Conservation (phyloP, 306 rosid genomes). For the Boehmeria nivea region DNA sequence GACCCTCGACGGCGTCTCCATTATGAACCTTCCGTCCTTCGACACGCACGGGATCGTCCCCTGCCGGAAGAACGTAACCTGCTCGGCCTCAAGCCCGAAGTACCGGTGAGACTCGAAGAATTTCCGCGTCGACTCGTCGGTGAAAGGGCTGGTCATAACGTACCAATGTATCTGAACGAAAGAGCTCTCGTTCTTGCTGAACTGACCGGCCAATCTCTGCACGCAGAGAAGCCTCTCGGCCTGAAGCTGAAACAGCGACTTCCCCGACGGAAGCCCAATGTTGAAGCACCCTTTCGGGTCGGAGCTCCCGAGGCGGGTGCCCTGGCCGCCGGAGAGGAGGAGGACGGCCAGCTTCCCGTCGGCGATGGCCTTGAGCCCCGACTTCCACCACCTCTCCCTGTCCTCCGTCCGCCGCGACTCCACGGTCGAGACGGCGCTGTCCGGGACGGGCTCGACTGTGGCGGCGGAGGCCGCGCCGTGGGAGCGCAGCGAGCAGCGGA, state of each 20-base stretch:
- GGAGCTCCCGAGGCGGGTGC: conserved; percentile 98
- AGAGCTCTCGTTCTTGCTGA: conserved; percentile 56
- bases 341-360: conserved; percentile 88
- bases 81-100: conserved; percentile 86
- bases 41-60: conserved; percentile 96
- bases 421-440: conserved; percentile 80
- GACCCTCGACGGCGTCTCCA: conserved; percentile 85
- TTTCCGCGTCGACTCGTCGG: conserved; percentile 80
- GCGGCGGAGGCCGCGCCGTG: conserved; percentile 63
- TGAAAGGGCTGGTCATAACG: conserved; percentile 96
- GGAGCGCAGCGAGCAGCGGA: conserved; percentile 84
- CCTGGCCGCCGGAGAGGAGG: conserved; percentile 99
- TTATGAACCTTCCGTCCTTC: conserved; percentile 86
- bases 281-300: conserved; percentile 99
- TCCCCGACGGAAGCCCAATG: conserved; percentile 98
- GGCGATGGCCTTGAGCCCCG: conserved; percentile 86
- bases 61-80: conserved; percentile 95
- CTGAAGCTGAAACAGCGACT: conserved; percentile 95
- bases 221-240: conserved; percentile 92
- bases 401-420: conserved; percentile 78
- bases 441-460: conserved; percentile 31
- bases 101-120: conserved; percentile 80
- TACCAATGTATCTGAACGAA: conserved; percentile 84
- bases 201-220: conserved; percentile 85
- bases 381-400: conserved; percentile 94